These are phyloP conservation scores for Torulaspora delbrueckii DNA, from an alignment of 805 yeast species.

Conservation along the genomic window DNA sequence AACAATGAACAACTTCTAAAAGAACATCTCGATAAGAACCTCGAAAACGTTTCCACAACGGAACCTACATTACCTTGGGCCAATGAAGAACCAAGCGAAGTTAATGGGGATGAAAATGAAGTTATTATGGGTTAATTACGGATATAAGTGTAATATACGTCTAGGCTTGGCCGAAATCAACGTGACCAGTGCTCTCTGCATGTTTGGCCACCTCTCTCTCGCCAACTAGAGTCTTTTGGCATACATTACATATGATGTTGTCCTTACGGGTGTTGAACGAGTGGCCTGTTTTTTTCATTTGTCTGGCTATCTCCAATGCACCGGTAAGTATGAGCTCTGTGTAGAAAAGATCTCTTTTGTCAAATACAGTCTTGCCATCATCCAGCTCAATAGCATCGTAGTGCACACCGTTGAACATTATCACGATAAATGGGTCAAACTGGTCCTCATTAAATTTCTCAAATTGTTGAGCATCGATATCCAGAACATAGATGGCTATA, in stretches of 20 bases:
- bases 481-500: conserved; percentile 54
- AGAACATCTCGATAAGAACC: conserved; percentile 25
- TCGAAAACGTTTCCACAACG: conserved; percentile 29
- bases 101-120: conserved; percentile 16
- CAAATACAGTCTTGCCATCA: conserved; percentile 40
- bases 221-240: conserved; percentile 50
- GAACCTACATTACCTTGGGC: conserved; percentile 35
- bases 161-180: conserved; percentile 52
- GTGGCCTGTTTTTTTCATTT: conserved; percentile 49
- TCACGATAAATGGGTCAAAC: conserved; percentile 42
- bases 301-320: conserved; percentile 38
- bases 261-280: conserved; percentile 62
- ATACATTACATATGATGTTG: conserved; percentile 51
- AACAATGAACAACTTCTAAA: conserved; percentile 40
- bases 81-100: conserved; percentile 13
- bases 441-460: conserved; percentile 50
- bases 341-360: conserved; percentile 32
- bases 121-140: conserved; percentile 15
- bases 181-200: conserved; percentile 58
- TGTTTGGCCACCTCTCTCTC: conserved; percentile 62
- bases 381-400: conserved; percentile 58
- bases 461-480: conserved; percentile 55
- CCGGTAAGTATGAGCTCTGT: conserved; percentile 36
- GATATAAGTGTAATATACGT: conserved; percentile 1
- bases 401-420: conserved; percentile 68